phyloP scores from a whole-genome alignment of 2,329 filamentous ascomycete genomes.

The Arthrobotrys conoides region DNA sequence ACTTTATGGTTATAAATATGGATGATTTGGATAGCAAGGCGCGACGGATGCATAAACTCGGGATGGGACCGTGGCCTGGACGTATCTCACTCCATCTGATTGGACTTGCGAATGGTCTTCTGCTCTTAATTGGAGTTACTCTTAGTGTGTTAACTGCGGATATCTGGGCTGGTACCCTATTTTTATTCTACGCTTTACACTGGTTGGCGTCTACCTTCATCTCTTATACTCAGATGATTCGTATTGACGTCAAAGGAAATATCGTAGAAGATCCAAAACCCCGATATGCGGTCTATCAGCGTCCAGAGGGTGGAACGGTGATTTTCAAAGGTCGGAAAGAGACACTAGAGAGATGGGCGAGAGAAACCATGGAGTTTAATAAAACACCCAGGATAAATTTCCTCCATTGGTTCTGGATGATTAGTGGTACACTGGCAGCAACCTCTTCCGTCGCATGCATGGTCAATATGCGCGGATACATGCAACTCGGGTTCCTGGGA shows the following conservation, averaged over 20 bases:
- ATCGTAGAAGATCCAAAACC: constrained; percentile 58
- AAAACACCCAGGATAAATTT: constrained; percentile 42
- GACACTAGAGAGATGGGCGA: constrained; percentile 65
- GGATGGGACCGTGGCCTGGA: constrained; percentile 57
- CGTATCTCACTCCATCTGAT: constrained; percentile 62
- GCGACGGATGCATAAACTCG: constrained; percentile 11
- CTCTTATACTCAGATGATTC: constrained; percentile 63
- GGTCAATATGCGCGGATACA: constrained; percentile 65
- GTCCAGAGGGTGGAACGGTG: constrained; percentile 65
- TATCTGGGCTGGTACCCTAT: constrained; percentile 65
- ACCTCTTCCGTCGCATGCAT: constrained; percentile 65
- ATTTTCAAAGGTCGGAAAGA: constrained; percentile 65
- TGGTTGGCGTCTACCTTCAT: constrained; percentile 64
- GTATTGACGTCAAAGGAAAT: constrained; percentile 56
- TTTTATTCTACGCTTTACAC: constrained; percentile 65
- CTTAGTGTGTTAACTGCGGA: constrained; percentile 64
- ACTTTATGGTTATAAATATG: constrained; percentile 65
- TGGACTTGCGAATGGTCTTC: constrained; percentile 63
- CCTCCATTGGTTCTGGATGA: constrained; percentile 65
- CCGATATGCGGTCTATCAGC: constrained; percentile 65
- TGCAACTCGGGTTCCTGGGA: constrained; percentile 65
- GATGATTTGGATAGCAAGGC: constrained; percentile 57
- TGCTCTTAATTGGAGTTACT: constrained; percentile 63
- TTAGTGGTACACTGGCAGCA: constrained; percentile 64
- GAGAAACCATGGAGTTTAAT: constrained; percentile 65